Conservation (phyloP, 768 basidiomycete species). For the Tulasnella sp. region DNA sequence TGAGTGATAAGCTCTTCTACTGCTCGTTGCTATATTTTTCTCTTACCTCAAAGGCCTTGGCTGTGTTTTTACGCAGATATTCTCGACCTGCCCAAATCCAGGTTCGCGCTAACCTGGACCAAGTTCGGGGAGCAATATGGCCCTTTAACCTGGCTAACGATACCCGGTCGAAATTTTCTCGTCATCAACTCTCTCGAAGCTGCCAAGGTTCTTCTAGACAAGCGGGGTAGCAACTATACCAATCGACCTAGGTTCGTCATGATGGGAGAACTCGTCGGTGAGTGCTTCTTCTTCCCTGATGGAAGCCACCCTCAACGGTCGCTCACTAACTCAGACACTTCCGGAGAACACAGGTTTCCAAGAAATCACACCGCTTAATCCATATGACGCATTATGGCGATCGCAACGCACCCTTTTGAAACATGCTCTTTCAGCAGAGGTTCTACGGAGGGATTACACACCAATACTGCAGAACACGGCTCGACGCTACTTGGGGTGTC, state of each 20-base stretch:
- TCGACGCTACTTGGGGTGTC: neutral
- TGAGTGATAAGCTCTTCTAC: neutral
- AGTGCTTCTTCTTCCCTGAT: too few relatives aligned
- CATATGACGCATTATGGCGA: neutral
- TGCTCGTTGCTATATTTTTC: neutral
- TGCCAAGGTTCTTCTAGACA: conserved; percentile 21
- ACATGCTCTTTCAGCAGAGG: neutral
- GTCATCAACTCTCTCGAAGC: conserved; percentile 17
- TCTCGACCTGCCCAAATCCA: conserved; percentile 24
- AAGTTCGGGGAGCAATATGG: conserved; percentile 12
- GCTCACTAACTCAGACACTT: neutral
- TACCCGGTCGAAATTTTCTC: conserved; percentile 16
- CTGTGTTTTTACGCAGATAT: neutral
- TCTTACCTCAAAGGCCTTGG: too few relatives aligned
- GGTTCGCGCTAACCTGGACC: neutral
- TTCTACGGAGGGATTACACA: neutral
- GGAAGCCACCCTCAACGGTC: too few relatives aligned
- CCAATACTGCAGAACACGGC: neutral
- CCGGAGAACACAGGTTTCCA: neutral
- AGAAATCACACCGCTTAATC: neutral
- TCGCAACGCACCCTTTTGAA: neutral
- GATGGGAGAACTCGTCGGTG: neutral
- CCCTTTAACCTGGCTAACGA: conserved; percentile 1
- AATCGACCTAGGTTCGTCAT: conserved; percentile 14
- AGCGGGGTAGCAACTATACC: conserved; percentile 22